Evolutionary conservation across 768 basidiomycete species (phyloP).

Genomic region (Mycena rebaudengoi): DNA sequence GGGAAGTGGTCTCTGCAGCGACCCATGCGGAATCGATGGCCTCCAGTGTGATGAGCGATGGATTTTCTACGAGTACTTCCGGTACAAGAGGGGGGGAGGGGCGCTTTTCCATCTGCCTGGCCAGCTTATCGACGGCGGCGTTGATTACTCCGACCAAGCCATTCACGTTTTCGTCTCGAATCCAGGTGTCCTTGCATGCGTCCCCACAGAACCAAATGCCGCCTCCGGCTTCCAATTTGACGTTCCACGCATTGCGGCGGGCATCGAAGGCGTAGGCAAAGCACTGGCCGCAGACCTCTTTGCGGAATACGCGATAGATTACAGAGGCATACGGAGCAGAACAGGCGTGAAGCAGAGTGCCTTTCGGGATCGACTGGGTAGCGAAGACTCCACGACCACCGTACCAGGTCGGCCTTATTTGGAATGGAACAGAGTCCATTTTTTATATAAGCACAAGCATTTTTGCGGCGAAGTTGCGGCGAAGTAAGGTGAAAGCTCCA

Average conservation of each 20-base stretch:
- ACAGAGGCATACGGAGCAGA: constrained; percentile 63
- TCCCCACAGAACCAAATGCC: constrained; percentile 68
- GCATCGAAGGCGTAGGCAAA: constrained; percentile 67
- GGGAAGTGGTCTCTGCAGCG: constrained; percentile 41
- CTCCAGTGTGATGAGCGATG: constrained; percentile 43
- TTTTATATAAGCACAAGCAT: neutral
- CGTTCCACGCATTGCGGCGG: constrained; percentile 55
- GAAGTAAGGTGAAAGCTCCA: no score
- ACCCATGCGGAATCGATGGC: constrained; percentile 57
- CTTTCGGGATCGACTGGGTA: constrained; percentile 47
- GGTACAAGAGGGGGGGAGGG: constrained; percentile 23
- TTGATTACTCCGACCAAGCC: constrained; percentile 41
- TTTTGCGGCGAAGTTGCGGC: no score
- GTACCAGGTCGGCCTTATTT: constrained; percentile 44
- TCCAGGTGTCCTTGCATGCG: constrained; percentile 56
- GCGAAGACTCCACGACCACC: constrained; percentile 67
- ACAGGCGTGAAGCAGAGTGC: constrained; percentile 54
- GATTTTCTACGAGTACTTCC: constrained; percentile 13
- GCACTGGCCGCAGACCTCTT: constrained; percentile 73
- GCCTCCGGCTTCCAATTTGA: constrained; percentile 44
- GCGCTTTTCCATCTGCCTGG: constrained; percentile 39
- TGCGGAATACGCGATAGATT: constrained; percentile 68
- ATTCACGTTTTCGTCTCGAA: constrained; percentile 42
- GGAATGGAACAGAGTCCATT: constrained; percentile 20
- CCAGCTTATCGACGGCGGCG: constrained; percentile 45